A percentile compares a stretch with the other conserved stretches of the same genome.
phyloP scores from a whole-genome alignment of 306 rosid genomes.

The Pyrus communis region DNA sequence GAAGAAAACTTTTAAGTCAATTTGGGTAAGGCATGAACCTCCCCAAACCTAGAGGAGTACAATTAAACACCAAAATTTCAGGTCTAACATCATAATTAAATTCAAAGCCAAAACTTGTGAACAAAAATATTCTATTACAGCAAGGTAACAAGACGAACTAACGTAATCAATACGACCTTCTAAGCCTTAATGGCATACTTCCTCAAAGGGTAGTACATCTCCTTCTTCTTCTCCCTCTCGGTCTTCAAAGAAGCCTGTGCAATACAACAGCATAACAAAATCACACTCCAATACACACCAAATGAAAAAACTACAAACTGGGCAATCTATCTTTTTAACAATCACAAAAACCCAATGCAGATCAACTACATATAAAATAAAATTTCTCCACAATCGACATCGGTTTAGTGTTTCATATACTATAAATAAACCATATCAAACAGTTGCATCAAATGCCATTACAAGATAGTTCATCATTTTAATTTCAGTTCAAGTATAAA shows the following conservation, averaged over 20 bases:
- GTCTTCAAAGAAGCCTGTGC: conserved; percentile 74
- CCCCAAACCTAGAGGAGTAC: conserved; percentile 5
- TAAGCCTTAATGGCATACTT: conserved; percentile 90
- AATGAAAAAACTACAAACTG: not conserved
- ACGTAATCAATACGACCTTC: conserved; percentile 5
- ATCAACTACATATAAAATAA: too few species aligned
- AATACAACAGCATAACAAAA: not conserved
- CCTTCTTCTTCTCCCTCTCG: conserved; percentile 73
- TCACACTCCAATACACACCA: not conserved
- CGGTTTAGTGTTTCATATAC: not conserved
- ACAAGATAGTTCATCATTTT: not conserved
- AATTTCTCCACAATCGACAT: too few species aligned
- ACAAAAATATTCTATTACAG: conserved; percentile 4
- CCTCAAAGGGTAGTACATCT: conserved; percentile 67
- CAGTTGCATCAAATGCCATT: not conserved
- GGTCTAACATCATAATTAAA: conserved; percentile 11
- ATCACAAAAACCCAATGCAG: not conserved
- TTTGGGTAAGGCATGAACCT: not conserved
- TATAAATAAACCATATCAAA: not conserved
- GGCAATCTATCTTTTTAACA: not conserved
- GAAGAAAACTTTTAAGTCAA: not conserved
- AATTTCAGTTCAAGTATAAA: not conserved
- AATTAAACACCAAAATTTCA: conserved; percentile 3
- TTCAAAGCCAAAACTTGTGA: conserved; percentile 20
- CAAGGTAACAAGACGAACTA: conserved; percentile 10